Conservation (phyloP, 768 basidiomycete species). For the Xerocomus brunneocitrinus region DNA sequence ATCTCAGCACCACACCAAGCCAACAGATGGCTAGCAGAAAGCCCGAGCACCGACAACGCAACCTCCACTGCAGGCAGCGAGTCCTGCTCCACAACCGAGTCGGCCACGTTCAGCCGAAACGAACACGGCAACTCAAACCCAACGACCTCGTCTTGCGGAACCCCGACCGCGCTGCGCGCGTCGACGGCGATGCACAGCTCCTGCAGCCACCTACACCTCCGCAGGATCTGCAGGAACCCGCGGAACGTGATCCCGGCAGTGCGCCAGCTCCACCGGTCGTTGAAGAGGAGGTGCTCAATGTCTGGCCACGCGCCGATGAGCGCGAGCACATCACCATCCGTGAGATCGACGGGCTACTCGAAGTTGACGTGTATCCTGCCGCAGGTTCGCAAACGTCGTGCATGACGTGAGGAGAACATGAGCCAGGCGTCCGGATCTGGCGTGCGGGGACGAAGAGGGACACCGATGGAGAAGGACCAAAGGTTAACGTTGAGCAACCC, state of each 20-base stretch:
- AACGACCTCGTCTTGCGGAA: not conserved
- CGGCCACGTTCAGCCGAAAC: not conserved
- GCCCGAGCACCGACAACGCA: not conserved
- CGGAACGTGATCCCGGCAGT: conserved; percentile 1
- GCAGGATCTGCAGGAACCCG: conserved; percentile 1
- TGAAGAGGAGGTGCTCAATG: conserved; percentile 3
- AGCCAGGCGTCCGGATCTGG: not conserved
- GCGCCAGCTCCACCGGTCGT: conserved; percentile 11
- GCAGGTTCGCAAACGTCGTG: not conserved
- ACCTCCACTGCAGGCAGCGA: not conserved
- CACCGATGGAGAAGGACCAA: not conserved
- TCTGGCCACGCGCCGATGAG: conserved; percentile 9
- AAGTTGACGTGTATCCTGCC: conserved; percentile 2
- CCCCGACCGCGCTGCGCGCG: not conserved
- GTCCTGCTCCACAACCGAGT: not conserved
- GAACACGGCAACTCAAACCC: not conserved
- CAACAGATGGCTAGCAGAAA: not conserved
- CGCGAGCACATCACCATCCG: conserved; percentile 2
- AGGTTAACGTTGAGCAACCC: not conserved
- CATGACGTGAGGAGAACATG: not conserved
- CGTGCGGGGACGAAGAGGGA: not conserved
- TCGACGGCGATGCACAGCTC: conserved; percentile 6
- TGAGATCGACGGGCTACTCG: conserved; percentile 1
- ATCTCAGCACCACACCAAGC: not conserved
- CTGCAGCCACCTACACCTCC: not conserved